Conservation (phyloP, 2,329 filamentous ascomycete genomes). For the Alternaria tenuissima region DNA sequence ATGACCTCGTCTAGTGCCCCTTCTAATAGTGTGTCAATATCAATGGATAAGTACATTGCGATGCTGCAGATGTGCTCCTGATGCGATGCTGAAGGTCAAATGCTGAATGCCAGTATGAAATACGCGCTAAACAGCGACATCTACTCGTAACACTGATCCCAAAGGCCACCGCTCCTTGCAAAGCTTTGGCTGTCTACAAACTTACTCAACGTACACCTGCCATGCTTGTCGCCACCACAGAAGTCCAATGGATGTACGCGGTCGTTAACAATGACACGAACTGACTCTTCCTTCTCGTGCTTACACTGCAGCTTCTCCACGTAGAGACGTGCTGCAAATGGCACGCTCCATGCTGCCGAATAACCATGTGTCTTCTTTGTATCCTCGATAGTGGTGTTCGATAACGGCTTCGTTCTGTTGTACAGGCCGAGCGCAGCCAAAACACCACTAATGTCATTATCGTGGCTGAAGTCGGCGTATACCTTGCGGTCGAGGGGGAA, state of each 20-base stretch:
- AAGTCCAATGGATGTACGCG: slow-evolving; percentile 75
- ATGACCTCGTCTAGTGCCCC: neutral
- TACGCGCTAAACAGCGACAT: neutral
- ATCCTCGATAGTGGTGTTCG: slow-evolving; percentile 57
- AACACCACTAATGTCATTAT: slow-evolving; percentile 83
- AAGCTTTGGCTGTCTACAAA: slow-evolving; percentile 82
- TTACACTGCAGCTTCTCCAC: slow-evolving; percentile 85
- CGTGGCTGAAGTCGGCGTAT: slow-evolving; percentile 92
- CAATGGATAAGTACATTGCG: neutral
- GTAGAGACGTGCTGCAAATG: slow-evolving; percentile 82
- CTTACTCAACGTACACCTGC: slow-evolving; percentile 72
- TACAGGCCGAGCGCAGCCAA: slow-evolving; percentile 82
- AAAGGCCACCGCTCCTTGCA: slow-evolving; percentile 74
- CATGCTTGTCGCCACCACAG: slow-evolving; percentile 74
- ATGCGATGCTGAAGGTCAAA: neutral
- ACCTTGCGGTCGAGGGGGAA: slow-evolving; percentile 75
- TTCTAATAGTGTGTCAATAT: neutral
- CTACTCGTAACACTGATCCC: slow-evolving; percentile 67
- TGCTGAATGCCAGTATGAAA: neutral
- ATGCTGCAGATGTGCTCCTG: neutral
- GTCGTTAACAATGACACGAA: slow-evolving; percentile 85
- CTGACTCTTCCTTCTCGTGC: slow-evolving; percentile 69
- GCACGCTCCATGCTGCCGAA: slow-evolving; percentile 79
- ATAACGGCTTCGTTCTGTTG: slow-evolving; percentile 65
- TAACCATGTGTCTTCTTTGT: slow-evolving; percentile 70